phyloP scores from a whole-genome alignment of 306 rosid species.

The Ormosia semicastrata region DNA sequence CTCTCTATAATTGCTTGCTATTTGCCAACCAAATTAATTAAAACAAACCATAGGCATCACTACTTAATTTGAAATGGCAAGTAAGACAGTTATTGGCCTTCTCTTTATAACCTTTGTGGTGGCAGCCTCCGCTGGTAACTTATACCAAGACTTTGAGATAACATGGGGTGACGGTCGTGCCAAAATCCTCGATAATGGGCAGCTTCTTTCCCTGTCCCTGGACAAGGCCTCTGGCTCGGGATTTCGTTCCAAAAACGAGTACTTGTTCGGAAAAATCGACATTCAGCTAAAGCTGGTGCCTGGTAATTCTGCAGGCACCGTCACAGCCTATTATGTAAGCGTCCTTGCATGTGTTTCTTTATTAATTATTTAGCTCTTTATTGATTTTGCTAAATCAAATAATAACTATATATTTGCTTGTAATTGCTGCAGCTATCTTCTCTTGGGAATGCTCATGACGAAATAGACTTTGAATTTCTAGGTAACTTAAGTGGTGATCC shows the following conservation, averaged over 20 bases:
- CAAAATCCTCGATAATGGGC: conserved; percentile 37
- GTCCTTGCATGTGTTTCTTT: neutral
- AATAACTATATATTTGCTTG: neutral
- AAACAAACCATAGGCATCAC: neutral
- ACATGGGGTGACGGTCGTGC: conserved; percentile 71
- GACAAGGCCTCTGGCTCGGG: conserved; percentile 60
- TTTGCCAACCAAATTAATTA: neutral
- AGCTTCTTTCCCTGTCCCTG: conserved; percentile 48
- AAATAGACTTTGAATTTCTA: conserved; percentile 68
- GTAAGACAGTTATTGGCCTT: neutral
- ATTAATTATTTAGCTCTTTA: neutral
- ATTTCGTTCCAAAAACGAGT: conserved; percentile 39
- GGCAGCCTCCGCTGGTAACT: conserved; percentile 39
- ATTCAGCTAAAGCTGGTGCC: conserved; percentile 71
- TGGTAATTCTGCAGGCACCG: conserved; percentile 66
- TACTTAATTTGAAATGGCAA: conserved; percentile 23
- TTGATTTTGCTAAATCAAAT: neutral
- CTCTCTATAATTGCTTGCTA: neutral
- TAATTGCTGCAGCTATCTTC: conserved; percentile 47
- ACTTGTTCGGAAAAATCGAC: conserved; percentile 63
- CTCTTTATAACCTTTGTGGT: neutral
- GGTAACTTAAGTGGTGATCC: conserved; percentile 73
- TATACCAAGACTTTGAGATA: conserved; percentile 51
- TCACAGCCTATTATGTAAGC: conserved; percentile 59
- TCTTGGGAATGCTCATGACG: conserved; percentile 53